phyloP scores from a whole-genome alignment of 352 stramenopile species.

The Phytophthora fragariaefolia region DNA sequence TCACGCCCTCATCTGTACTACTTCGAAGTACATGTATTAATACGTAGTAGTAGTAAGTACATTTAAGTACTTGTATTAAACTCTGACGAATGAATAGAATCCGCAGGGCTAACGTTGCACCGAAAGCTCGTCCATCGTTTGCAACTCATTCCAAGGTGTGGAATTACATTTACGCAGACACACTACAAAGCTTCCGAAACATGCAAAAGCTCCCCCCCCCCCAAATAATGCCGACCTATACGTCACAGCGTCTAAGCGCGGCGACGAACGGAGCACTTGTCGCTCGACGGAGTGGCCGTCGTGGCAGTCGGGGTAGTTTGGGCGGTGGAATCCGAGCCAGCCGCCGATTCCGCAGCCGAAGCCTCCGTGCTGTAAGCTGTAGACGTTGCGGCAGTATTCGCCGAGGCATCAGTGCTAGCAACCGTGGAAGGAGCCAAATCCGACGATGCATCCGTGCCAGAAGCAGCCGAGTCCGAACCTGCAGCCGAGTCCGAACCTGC shows the following conservation, averaged over 20 bases:
- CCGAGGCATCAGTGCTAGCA: neutral
- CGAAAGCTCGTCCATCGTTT: constrained; percentile 1
- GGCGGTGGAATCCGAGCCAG: constrained; percentile 16
- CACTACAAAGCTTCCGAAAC: constrained; percentile 15
- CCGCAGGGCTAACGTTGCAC: neutral
- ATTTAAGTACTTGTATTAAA: neutral
- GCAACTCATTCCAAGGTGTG: constrained; percentile 21
- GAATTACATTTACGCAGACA: constrained; percentile 31
- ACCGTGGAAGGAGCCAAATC: neutral
- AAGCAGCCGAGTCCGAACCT: neutral
- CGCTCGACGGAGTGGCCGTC: constrained; percentile 19
- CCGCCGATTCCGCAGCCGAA: constrained; percentile 8
- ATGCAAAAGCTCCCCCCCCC: constrained; percentile 12
- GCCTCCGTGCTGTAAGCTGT: constrained; percentile 6
- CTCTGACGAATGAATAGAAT: neutral
- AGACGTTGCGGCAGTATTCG: neutral
- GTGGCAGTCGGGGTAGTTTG: constrained; percentile 14
- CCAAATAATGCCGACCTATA: neutral
- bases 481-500: neutral
- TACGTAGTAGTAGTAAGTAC: too few species aligned
- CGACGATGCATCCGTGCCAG: neutral
- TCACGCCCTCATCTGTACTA: too few species aligned
- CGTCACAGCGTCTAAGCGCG: constrained; percentile 18
- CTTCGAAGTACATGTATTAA: too few species aligned
- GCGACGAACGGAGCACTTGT: constrained; percentile 37